Percentiles rank a stretch among this genome's conserved stretches.
Conservation (phyloP, 192 early-diverging fungal species). For the Cladochytrium replicatum region DNA sequence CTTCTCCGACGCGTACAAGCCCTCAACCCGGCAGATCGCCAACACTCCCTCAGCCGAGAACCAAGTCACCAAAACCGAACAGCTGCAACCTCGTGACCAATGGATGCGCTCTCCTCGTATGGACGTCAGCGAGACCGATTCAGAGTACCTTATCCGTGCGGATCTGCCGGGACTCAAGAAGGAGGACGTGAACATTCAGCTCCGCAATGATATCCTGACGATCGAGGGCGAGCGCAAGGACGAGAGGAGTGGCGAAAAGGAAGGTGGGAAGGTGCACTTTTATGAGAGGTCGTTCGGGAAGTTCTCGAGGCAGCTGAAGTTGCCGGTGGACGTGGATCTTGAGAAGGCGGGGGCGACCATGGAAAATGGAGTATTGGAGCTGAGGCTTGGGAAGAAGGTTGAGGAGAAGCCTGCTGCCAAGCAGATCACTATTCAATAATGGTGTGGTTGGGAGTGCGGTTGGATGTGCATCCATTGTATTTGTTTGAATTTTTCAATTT, state of each 20-base stretch:
- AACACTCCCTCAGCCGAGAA: too few species aligned
- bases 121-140: constrained; percentile 40
- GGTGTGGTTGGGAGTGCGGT: too few species aligned
- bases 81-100: too few species aligned
- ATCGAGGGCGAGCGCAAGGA: constrained; percentile 25
- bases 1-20: too few species aligned
- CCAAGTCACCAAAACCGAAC: too few species aligned
- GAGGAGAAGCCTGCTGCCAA: constrained; percentile 7
- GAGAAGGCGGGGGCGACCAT: constrained; percentile 20
- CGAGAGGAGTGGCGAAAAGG: constrained; percentile 19
- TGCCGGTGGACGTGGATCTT: constrained; percentile 26
- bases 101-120: too few species aligned
- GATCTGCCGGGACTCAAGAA: constrained; percentile 47
- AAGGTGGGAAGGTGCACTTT: constrained; percentile 18
- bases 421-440: constrained; percentile 15
- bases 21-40: too few species aligned
- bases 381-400: constrained; percentile 25
- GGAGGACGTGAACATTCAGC: constrained; percentile 17
- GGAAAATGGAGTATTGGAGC: constrained; percentile 28
- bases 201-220: constrained; percentile 22
- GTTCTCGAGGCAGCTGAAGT: constrained; percentile 19
- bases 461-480: too few species aligned
- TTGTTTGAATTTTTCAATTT: too few species aligned
- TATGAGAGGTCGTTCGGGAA: constrained; percentile 26
- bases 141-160: constrained; percentile 31